Evolutionary conservation across 331 rosid genomes (phyloP), one percentile per base, ranked within the genome.

Genomic region (Acacia concinna): DNA sequence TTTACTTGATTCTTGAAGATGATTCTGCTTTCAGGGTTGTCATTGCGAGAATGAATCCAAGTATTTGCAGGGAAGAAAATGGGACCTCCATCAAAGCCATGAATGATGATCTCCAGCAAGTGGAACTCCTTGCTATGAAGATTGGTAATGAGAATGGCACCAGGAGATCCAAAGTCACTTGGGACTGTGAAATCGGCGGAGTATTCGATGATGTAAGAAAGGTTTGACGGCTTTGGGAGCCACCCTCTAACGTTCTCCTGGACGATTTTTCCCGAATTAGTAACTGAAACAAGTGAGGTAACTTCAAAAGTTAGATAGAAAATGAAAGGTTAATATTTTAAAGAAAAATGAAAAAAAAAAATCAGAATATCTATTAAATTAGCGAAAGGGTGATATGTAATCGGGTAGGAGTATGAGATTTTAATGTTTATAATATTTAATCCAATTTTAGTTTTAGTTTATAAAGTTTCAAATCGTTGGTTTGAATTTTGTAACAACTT

Each of bases 11-110:
- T 93, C 47, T 73, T 91, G 90, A 95, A 95, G 82, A 95, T 86
- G 85, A 91, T 89, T 84, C 98, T 85, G 70, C 89, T 87, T 65
- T 88, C 89, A 34, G 89, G 87, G 83, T 91, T 88, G 72, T 89
- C 87, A 8, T 84, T 93, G 5, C 81, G 78, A 0, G 99, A 91
- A 84, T 95, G 98, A 79, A 93, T 91, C 99, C 98, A 95, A 0
- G 97, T 88, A 78, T 89, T 90, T 14, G 98, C 98, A 3, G 89
- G 96, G 83, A 95, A 95, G 93, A 93, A 95, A 66, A 93, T 23
- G 31, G 99, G 97, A 30, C 92, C 96, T 35, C 49, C 85, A 4
- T 74, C 81, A 81, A 95, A 90, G 47, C 98, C 99, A 76, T 91
- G 96, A 76, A 93, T 65, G 79, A 88, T 81, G 73, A 91, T 86